A percentile compares a stretch with the other conserved stretches of the same genome.
Conservation (phyloP, 2,329 filamentous ascomycete genomes). For the Fusarium sarcochroum region DNA sequence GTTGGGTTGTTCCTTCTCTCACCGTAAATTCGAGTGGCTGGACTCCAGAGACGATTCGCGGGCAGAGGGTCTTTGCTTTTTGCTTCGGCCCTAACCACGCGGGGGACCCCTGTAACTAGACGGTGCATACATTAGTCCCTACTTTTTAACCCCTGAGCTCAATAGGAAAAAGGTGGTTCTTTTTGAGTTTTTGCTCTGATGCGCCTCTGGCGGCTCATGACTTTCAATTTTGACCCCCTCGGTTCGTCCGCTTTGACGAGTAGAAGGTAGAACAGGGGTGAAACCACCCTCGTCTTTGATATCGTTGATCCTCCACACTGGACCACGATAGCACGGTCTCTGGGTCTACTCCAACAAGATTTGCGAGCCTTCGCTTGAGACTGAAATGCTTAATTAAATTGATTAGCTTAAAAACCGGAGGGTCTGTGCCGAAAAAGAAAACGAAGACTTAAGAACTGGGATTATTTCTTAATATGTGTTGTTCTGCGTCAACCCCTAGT, state of each 20-base stretch:
- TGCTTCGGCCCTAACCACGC: background rate
- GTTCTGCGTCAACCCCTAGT: too few relatives aligned
- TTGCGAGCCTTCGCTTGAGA: slow-evolving; percentile 27
- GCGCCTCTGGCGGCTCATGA: slow-evolving; percentile 27
- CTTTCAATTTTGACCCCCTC: too few relatives aligned
- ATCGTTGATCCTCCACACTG: slow-evolving; percentile 17
- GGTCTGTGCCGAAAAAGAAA: background rate
- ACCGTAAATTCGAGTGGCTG: slow-evolving; percentile 31
- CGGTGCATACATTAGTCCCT: background rate
- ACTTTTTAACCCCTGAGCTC: slow-evolving; percentile 1
- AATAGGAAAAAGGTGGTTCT: slow-evolving; percentile 2
- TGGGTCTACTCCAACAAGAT: slow-evolving; percentile 6
- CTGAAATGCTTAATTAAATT: slow-evolving; percentile 31
- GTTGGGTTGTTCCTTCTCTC: slow-evolving; percentile 5
- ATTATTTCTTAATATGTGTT: background rate
- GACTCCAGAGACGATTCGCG: slow-evolving; percentile 16
- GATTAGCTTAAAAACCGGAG: slow-evolving; percentile 1
- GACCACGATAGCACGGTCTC: background rate
- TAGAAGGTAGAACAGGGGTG: slow-evolving; percentile 9
- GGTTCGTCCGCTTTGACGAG: background rate
- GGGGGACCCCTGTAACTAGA: background rate
- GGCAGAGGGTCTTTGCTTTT: slow-evolving; percentile 5
- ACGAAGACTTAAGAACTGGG: background rate
- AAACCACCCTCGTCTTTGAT: slow-evolving; percentile 5
- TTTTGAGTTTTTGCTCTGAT: slow-evolving; percentile 1